Evolutionary conservation across 495 filamentous ascomycete species (phyloP).

Genomic region (Peziza echinospora): DNA sequence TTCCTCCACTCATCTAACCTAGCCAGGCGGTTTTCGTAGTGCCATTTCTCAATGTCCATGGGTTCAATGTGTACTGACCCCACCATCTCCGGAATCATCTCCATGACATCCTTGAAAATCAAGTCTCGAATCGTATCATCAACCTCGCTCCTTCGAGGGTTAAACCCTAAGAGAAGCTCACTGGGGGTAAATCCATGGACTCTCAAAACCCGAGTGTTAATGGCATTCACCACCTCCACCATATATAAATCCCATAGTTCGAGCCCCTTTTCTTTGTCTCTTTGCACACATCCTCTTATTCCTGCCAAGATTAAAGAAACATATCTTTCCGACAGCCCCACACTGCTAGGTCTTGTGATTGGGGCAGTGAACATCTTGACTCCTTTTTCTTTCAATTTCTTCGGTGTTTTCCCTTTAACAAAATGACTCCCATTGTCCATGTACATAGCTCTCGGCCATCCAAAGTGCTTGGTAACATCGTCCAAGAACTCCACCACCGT

Average conservation of each 20-base stretch:
- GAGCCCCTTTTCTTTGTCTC: background rate
- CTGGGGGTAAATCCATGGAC: slow-evolving; percentile 1
- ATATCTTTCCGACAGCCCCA: slow-evolving; percentile 2
- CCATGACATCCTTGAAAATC: background rate
- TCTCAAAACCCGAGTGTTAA: slow-evolving; percentile 1
- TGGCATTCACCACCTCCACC: background rate
- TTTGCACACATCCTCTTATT: background rate
- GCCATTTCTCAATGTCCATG: background rate
- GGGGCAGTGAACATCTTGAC: background rate
- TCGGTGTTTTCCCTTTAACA: background rate
- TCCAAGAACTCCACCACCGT: background rate
- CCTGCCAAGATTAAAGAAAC: background rate
- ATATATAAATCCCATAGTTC: background rate
- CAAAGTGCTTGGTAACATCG: background rate
- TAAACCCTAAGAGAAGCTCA: background rate
- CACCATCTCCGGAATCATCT: background rate
- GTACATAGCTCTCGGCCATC: background rate
- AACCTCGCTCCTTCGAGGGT: background rate
- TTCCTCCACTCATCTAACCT: background rate
- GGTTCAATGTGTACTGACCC: too few relatives aligned
- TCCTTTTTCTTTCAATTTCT: background rate
- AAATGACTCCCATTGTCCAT: slow-evolving; percentile 4
- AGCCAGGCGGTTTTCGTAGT: background rate
- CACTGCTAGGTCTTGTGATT: background rate
- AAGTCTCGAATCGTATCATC: background rate